Evolutionary conservation across 129 eudicot species (phyloP).

Genomic region (Saposhnikovia divaricata): DNA sequence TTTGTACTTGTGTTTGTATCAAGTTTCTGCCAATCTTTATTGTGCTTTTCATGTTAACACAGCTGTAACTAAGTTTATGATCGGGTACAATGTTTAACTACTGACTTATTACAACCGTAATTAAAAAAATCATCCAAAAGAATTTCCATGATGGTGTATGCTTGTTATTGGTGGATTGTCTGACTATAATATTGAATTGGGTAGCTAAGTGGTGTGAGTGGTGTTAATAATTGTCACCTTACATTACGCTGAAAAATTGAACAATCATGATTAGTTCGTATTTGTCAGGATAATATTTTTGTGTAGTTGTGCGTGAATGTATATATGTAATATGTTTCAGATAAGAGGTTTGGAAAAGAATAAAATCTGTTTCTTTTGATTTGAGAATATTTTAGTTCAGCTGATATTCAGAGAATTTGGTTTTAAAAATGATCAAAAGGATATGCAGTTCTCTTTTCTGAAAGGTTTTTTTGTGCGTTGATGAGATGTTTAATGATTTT

Average conservation of each 20-base stretch:
- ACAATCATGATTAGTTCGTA: too few relatives aligned
- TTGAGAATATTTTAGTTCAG: background rate
- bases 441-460: background rate
- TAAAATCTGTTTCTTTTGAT: background rate
- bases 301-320: background rate
- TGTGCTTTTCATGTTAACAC: too few relatives aligned
- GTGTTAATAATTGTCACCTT: background rate
- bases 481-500: background rate
- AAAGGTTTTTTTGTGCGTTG: background rate
- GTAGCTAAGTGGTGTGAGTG: background rate
- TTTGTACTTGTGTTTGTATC: too few relatives aligned
- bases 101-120: too few relatives aligned
- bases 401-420: background rate
- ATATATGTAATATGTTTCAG: background rate
- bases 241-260: background rate
- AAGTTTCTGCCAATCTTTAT: too few relatives aligned
- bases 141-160: background rate
- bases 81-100: too few relatives aligned
- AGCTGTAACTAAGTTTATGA: background rate
- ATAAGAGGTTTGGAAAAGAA: background rate
- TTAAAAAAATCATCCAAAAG: background rate
- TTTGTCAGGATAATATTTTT: background rate
- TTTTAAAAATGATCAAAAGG: background rate
- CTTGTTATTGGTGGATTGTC: background rate
- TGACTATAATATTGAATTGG: too few relatives aligned